These are phyloP conservation scores for Aureoboletus auriporus DNA, from an alignment of 768 basidiomycete genomes.

Conservation along the genomic window DNA sequence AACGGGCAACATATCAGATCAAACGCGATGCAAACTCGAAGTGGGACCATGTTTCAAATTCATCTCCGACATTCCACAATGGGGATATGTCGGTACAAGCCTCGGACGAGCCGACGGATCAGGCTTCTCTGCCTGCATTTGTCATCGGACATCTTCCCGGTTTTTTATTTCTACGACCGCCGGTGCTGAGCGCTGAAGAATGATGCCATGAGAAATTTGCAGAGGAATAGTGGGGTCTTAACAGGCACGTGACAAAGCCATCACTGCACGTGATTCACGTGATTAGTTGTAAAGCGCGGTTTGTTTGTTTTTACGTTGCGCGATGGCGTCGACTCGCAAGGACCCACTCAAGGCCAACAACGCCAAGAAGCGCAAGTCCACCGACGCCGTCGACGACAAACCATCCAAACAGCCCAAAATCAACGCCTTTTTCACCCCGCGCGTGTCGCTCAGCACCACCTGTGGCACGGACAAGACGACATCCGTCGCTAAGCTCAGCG, in stretches of 20 bases:
- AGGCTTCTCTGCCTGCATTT: too few species aligned
- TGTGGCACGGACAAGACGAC: slow-evolving; percentile 28
- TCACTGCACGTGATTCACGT: slow-evolving; percentile 21
- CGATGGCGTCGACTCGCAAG: slow-evolving; percentile 7
- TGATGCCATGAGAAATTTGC: too few species aligned
- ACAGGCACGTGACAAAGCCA: not conserved
- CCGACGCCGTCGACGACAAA: not conserved
- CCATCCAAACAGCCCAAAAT: slow-evolving; percentile 23
- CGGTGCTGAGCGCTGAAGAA: too few species aligned
- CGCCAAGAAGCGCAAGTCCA: slow-evolving; percentile 24
- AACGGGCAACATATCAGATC: not conserved
- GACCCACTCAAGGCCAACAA: slow-evolving; percentile 7
- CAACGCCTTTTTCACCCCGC: slow-evolving; percentile 24
- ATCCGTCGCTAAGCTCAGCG: slow-evolving; percentile 41
- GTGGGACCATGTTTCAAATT: slow-evolving; percentile 63
- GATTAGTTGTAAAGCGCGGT: slow-evolving; percentile 15
- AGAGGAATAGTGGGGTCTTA: too few species aligned
- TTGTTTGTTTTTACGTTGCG: not conserved
- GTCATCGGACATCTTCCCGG: too few species aligned
- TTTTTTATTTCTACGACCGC: too few species aligned
- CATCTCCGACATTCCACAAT: slow-evolving; percentile 63
- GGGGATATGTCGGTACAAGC: slow-evolving; percentile 65
- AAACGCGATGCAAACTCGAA: not conserved
- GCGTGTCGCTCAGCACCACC: slow-evolving; percentile 24
- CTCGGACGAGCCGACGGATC: slow-evolving; percentile 39